phyloP scores from a whole-genome alignment of 2,329 filamentous ascomycete genomes.

The Tetracladium maxilliforme region DNA sequence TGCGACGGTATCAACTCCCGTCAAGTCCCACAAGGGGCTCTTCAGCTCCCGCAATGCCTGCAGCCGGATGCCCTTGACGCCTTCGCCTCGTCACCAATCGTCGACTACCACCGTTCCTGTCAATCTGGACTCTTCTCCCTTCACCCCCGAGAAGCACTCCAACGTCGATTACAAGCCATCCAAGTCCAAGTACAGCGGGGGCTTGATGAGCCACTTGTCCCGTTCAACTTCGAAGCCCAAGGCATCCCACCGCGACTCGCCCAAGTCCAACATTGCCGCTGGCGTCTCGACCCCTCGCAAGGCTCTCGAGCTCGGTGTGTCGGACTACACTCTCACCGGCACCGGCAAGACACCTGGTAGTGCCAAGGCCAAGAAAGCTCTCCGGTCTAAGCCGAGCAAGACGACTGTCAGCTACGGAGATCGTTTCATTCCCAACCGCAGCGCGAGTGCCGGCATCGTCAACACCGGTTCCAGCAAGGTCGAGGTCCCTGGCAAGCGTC shows the following conservation, averaged over 20 bases:
- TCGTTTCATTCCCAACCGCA: conserved; percentile 90
- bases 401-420: conserved; percentile 76
- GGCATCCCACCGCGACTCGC: conserved; percentile 66
- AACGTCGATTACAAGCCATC: conserved; percentile 36
- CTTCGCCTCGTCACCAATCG: conserved; percentile 68
- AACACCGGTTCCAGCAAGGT: conserved; percentile 75
- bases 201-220: conserved; percentile 65
- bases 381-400: conserved; percentile 47
- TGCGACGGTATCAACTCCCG: conserved; percentile 69
- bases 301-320: conserved; percentile 75
- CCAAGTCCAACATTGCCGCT: conserved; percentile 90
- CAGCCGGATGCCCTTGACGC: conserved; percentile 86
- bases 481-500: conserved; percentile 52
- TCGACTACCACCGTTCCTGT: conserved; percentile 35
- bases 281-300: conserved; percentile 63
- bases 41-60: conserved; percentile 89
- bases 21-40: conserved; percentile 88
- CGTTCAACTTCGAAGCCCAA: conserved; percentile 52
- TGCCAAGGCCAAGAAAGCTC: conserved; percentile 37
- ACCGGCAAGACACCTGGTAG: conserved; percentile 58
- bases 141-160: conserved; percentile 52
- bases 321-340: conserved; percentile 81
- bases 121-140: conserved; percentile 55
- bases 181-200: conserved; percentile 69
- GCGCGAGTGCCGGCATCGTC: conserved; percentile 74